phyloP scores from a whole-genome alignment of 2,329 filamentous ascomycete species.

The Aaosphaeria arxii region DNA sequence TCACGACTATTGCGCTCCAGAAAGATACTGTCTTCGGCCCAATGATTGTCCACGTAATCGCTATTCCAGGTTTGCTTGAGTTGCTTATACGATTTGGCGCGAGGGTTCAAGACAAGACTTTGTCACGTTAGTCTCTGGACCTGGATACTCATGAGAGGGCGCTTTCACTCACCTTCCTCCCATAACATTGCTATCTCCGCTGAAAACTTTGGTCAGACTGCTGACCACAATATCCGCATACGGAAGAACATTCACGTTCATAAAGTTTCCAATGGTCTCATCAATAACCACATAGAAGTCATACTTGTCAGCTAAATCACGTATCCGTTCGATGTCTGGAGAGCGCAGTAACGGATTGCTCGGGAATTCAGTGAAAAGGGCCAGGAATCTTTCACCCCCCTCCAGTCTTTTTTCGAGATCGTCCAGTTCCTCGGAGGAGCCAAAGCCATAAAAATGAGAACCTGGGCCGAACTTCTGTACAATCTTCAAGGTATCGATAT shows the following conservation, averaged over 20 bases:
- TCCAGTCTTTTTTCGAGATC: slow-evolving; percentile 72
- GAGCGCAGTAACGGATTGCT: slow-evolving; percentile 85
- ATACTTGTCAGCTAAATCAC: slow-evolving; percentile 73
- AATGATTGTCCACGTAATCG: slow-evolving; percentile 85
- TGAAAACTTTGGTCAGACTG: slow-evolving; percentile 95
- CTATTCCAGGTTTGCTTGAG: slow-evolving; percentile 65
- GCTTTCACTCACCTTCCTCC: slow-evolving; percentile 62
- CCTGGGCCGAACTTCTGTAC: slow-evolving; percentile 92
- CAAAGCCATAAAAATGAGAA: slow-evolving; percentile 82
- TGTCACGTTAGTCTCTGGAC: not conserved
- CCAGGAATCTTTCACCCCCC: slow-evolving; percentile 72
- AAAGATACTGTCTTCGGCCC: slow-evolving; percentile 91
- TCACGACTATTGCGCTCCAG: slow-evolving; percentile 95
- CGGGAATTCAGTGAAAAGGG: slow-evolving; percentile 91
- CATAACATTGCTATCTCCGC: slow-evolving; percentile 97
- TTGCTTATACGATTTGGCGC: slow-evolving; percentile 64
- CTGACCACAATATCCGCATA: slow-evolving; percentile 90
- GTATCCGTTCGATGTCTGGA: slow-evolving; percentile 81
- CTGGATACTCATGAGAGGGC: not conserved
- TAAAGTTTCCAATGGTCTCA: slow-evolving; percentile 94
- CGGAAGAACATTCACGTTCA: slow-evolving; percentile 90
- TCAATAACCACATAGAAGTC: slow-evolving; percentile 90
- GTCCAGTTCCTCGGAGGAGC: slow-evolving; percentile 73
- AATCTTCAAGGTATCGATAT: slow-evolving; percentile 94
- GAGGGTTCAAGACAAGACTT: slow-evolving; percentile 61